phyloP scores from a whole-genome alignment of 345 rosid genomes.

The Fremontodendron californicum region DNA sequence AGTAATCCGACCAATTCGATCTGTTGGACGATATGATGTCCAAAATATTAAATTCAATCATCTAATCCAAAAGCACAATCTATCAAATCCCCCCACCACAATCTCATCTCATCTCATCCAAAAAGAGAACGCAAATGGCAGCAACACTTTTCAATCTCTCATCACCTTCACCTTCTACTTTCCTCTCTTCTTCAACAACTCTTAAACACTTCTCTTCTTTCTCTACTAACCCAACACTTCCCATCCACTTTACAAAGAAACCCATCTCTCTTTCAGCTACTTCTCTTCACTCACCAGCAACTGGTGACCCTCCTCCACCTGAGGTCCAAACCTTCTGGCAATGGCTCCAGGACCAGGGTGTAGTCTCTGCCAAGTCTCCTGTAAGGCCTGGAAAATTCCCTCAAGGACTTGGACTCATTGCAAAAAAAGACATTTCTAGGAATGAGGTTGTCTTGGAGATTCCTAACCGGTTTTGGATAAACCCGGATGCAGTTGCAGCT shows the following conservation, averaged over 20 bases:
- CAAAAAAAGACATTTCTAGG: constrained; percentile 58
- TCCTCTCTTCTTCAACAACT: constrained; percentile 20
- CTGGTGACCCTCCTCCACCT: constrained; percentile 26
- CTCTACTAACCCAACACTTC: constrained; percentile 15
- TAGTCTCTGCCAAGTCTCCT: constrained; percentile 53
- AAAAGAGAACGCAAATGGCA: constrained; percentile 20
- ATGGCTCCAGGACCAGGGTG: constrained; percentile 68
- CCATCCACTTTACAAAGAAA: constrained; percentile 22
- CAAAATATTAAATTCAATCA: neutral
- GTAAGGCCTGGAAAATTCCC: constrained; percentile 52
- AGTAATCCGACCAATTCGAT: too few species aligned
- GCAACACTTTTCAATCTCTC: constrained; percentile 12
- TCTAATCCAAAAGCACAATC: neutral
- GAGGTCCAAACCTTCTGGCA: constrained; percentile 68
- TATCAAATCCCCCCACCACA: neutral
- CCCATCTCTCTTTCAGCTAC: constrained; percentile 24
- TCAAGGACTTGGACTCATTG: constrained; percentile 83
- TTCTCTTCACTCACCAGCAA: constrained; percentile 24
- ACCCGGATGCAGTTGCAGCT: constrained; percentile 67
- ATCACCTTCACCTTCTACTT: constrained; percentile 9
- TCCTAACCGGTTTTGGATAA: constrained; percentile 77
- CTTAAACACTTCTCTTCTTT: constrained; percentile 8
- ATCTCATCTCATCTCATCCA: neutral
- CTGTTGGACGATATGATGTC: neutral
- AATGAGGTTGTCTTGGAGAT: constrained; percentile 89